Evolutionary conservation across 176 grass and related monocot species (phyloP).

Genomic region (Aegilops speltoides): DNA sequence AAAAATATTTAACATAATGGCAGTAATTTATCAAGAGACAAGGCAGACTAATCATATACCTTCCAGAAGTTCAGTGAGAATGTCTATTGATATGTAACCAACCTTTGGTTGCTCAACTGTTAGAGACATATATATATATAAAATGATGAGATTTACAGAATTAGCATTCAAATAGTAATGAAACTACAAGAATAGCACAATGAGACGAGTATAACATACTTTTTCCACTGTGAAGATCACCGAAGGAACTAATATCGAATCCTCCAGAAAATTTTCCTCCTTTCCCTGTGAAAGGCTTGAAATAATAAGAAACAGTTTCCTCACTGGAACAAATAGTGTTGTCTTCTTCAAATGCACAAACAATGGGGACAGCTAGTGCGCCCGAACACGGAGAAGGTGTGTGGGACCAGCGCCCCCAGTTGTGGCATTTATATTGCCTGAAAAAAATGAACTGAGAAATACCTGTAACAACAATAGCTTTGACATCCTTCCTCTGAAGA

Average conservation of each 20-base stretch:
- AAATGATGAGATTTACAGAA: background rate
- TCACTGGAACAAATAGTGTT: conserved; percentile 1
- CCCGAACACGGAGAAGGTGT: background rate
- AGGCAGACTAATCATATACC: conserved; percentile 45
- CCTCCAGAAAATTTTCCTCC: conserved; percentile 85
- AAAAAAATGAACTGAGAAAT: conserved; percentile 23
- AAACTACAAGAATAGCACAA: conserved; percentile 7
- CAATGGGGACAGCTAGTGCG: background rate
- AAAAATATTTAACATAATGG: conserved; percentile 17
- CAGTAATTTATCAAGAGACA: conserved; percentile 16
- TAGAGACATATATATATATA: conserved; percentile 14
- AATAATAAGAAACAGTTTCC: background rate
- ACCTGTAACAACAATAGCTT: conserved; percentile 93
- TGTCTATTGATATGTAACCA: conserved; percentile 83
- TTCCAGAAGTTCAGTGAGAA: conserved; percentile 80
- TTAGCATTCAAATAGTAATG: background rate
- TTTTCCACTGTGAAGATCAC: conserved; percentile 62
- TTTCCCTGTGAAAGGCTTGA: conserved; percentile 53
- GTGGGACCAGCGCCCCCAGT: background rate
- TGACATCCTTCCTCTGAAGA: conserved; percentile 75
- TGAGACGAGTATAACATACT: conserved; percentile 34
- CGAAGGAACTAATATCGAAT: conserved; percentile 82
- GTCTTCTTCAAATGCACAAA: background rate
- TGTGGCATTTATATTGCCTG: conserved; percentile 9
- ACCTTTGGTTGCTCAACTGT: conserved; percentile 70